Evolutionary conservation across 106 monocot genomes (phyloP).

Genomic region (Chionographis japonica): DNA sequence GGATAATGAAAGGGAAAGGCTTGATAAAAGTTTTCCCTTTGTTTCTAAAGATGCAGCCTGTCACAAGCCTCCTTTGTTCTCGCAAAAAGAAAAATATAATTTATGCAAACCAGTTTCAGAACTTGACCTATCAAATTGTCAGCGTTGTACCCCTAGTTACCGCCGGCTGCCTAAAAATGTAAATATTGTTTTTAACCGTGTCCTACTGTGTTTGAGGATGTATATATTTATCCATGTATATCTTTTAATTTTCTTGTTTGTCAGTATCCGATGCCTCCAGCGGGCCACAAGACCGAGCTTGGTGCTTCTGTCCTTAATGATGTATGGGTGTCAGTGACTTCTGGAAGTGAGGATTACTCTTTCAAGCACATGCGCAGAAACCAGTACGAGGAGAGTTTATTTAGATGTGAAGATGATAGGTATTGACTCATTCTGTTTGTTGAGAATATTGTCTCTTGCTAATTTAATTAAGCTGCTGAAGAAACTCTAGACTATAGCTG

Average conservation of each 20-base stretch:
- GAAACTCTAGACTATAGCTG: too few species aligned
- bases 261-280: constrained; percentile 44
- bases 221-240: too few species aligned
- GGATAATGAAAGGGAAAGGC: constrained; percentile 52
- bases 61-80: constrained; percentile 38
- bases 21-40: constrained; percentile 27
- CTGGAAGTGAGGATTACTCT: constrained; percentile 63
- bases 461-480: too few species aligned
- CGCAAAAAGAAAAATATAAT: constrained; percentile 59
- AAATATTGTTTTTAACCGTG: constrained; percentile 9
- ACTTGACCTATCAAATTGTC: constrained; percentile 71
- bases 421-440: constrained; percentile 6
- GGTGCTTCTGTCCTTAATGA: constrained; percentile 48
- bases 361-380: constrained; percentile 66
- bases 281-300: constrained; percentile 52
- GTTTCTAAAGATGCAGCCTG: constrained; percentile 37
- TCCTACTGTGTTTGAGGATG: neutral
- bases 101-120: constrained; percentile 66
- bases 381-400: constrained; percentile 63
- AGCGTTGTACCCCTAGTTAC: constrained; percentile 76
- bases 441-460: neutral
- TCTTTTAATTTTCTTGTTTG: constrained; percentile 7
- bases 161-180: constrained; percentile 77
- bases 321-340: constrained; percentile 58
- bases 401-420: constrained; percentile 71